phyloP scores from a whole-genome alignment of 192 early-diverging fungal species.

The Phlyctochytrium arcticum region DNA sequence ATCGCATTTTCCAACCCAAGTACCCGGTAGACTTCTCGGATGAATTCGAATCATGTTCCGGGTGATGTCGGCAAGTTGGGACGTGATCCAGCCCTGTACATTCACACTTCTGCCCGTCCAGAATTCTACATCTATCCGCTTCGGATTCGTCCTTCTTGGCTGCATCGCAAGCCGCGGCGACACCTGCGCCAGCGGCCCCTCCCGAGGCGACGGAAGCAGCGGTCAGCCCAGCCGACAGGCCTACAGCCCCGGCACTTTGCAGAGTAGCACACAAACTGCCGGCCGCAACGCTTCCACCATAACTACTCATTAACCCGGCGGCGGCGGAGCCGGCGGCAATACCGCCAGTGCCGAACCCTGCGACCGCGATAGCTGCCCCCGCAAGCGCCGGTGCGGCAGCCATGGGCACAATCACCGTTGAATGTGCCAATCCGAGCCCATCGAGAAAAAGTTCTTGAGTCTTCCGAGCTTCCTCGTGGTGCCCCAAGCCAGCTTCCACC shows the following conservation, averaged over 20 bases:
- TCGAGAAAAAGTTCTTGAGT: slow-evolving; percentile 21
- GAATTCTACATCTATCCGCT: too few relatives aligned
- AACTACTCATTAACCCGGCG: slow-evolving; percentile 7
- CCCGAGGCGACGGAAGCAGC: not conserved
- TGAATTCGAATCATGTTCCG: too few relatives aligned
- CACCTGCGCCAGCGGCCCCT: not conserved
- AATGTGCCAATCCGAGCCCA: slow-evolving; percentile 17
- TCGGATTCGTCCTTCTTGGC: too few relatives aligned
- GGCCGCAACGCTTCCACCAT: slow-evolving; percentile 12
- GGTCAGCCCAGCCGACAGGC: not conserved
- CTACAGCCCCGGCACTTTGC: slow-evolving; percentile 10
- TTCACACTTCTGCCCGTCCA: too few relatives aligned
- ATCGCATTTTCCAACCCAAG: too few relatives aligned
- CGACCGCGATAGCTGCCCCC: slow-evolving; percentile 7
- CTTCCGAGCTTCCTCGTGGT: slow-evolving; percentile 4
- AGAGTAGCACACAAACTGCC: slow-evolving; percentile 9
- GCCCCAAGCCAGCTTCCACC: not conserved
- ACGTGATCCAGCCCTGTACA: too few relatives aligned
- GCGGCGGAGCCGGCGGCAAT: slow-evolving; percentile 13
- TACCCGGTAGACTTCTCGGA: too few relatives aligned
- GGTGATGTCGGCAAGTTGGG: too few relatives aligned
- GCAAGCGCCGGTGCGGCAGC: slow-evolving; percentile 2
- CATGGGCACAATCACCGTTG: slow-evolving; percentile 2
- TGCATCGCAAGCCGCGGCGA: not conserved
- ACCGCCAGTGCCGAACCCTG: slow-evolving; percentile 13